Conservation (phyloP, 352 stramenopile species). For the Pythium grandisporangium region DNA sequence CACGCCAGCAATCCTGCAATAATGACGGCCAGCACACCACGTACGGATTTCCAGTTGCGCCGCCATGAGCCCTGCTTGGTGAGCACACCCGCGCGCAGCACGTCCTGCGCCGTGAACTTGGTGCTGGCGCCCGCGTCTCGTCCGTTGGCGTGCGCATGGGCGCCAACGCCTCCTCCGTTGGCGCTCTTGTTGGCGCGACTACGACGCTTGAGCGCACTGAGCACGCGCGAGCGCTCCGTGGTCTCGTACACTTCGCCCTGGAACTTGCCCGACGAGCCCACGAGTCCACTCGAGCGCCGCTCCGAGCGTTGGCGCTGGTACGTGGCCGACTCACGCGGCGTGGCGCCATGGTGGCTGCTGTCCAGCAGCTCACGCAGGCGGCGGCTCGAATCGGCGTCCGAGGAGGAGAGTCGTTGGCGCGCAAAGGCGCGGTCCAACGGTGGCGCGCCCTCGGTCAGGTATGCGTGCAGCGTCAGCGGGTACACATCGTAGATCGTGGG, state of each 20-base stretch:
- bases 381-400: constrained; percentile 6
- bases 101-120: constrained; percentile 67
- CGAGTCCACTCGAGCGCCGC: constrained; percentile 13
- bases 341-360: constrained; percentile 3
- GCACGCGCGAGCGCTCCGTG: constrained; percentile 62
- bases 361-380: constrained; percentile 13
- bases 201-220: constrained; percentile 66
- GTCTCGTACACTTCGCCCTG: constrained; percentile 71
- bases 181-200: constrained; percentile 19
- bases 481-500: constrained; percentile 64
- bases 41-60: constrained; percentile 78
- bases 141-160: not conserved
- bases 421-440: constrained; percentile 23
- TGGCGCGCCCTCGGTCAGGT: constrained; percentile 9
- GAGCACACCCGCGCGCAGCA: constrained; percentile 45
- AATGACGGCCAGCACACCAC: not conserved
- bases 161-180: not conserved
- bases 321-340: not conserved
- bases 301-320: constrained; percentile 8
- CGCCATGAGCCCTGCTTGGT: constrained; percentile 80
- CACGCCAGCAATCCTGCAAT: too few relatives aligned
- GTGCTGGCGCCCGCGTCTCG: constrained; percentile 6
- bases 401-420: constrained; percentile 5
- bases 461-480: constrained; percentile 31
- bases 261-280: constrained; percentile 63